A percentile compares a stretch with the other conserved stretches of the same genome.
Evolutionary conservation across 768 basidiomycete species (phyloP).

Genomic region (Chalciporus chontae): DNA sequence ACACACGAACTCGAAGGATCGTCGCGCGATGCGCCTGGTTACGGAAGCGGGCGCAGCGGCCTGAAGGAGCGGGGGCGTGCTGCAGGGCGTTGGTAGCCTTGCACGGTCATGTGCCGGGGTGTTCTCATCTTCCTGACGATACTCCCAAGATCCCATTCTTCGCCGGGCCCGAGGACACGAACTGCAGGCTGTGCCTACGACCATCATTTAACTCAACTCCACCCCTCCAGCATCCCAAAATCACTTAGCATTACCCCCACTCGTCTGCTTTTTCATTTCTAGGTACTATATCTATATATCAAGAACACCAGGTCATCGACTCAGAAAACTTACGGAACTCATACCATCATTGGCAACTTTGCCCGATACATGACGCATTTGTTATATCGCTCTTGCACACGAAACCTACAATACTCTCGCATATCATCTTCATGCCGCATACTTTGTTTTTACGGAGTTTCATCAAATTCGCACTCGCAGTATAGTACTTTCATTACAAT

Average conservation of each 20-base stretch:
- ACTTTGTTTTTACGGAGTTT: constrained; percentile 14
- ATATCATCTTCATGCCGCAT: constrained; percentile 29
- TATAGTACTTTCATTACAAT: constrained; percentile 17
- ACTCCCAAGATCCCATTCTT: neutral
- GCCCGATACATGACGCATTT: constrained; percentile 29
- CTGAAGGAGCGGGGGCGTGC: constrained; percentile 43
- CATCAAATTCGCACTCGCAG: constrained; percentile 10
- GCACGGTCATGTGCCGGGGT: neutral
- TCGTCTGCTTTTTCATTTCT: constrained; percentile 28
- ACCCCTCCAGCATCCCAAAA: constrained; percentile 25
- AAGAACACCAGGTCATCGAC: constrained; percentile 26
- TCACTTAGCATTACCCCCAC: constrained; percentile 21
- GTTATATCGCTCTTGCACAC: constrained; percentile 31
- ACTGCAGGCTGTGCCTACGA: constrained; percentile 23
- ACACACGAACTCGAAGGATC: constrained; percentile 50
- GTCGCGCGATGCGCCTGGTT: constrained; percentile 54
- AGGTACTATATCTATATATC: constrained; percentile 38
- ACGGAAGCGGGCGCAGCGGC: constrained; percentile 63
- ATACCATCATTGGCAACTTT: constrained; percentile 28
- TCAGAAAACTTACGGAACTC: constrained; percentile 33
- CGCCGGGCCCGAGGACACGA: constrained; percentile 1
- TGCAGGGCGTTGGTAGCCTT: constrained; percentile 24
- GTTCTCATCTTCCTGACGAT: constrained; percentile 2
- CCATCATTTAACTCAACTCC: constrained; percentile 9
- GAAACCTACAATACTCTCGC: constrained; percentile 20